phyloP scores from a whole-genome alignment of 2,329 filamentous ascomycete species.

The Aureobasidium sp. region DNA sequence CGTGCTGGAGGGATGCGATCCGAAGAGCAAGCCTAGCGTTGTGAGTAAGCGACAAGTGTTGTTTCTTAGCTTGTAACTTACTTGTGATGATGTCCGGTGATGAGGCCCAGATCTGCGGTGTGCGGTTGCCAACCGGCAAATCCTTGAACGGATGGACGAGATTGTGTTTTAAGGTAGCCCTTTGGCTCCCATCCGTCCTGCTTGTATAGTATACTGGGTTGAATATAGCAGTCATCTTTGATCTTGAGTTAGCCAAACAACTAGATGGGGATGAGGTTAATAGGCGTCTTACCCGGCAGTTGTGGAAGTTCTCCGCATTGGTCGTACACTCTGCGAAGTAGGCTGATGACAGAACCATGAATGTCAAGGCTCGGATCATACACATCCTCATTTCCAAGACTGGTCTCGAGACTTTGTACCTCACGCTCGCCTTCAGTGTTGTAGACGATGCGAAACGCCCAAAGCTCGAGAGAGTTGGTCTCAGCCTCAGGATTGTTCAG shows the following conservation, averaged over 20 bases:
- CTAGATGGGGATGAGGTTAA: not conserved
- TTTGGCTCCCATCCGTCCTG: not conserved
- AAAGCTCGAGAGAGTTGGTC: slow-evolving; percentile 32
- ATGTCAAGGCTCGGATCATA: not conserved
- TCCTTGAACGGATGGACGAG: not conserved
- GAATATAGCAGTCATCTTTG: not conserved
- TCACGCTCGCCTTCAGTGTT: not conserved
- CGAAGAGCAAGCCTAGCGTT: not conserved
- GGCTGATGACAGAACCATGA: not conserved
- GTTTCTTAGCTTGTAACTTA: not conserved
- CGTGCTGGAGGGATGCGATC: not conserved
- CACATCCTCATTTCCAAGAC: not conserved
- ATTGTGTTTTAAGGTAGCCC: not conserved
- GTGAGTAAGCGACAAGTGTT: not conserved
- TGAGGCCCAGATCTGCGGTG: not conserved
- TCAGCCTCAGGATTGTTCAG: slow-evolving; percentile 23
- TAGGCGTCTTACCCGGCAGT: not conserved
- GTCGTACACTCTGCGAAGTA: not conserved
- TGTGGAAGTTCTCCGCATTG: not conserved
- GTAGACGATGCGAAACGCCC: slow-evolving; percentile 37
- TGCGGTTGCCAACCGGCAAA: not conserved
- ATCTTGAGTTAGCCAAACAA: not conserved
- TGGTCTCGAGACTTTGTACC: not conserved
- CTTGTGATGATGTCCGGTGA: not conserved
- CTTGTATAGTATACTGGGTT: not conserved